Evolutionary conservation across 2,329 filamentous ascomycete genomes (phyloP).

Genomic region (Penicillium polonicum): DNA sequence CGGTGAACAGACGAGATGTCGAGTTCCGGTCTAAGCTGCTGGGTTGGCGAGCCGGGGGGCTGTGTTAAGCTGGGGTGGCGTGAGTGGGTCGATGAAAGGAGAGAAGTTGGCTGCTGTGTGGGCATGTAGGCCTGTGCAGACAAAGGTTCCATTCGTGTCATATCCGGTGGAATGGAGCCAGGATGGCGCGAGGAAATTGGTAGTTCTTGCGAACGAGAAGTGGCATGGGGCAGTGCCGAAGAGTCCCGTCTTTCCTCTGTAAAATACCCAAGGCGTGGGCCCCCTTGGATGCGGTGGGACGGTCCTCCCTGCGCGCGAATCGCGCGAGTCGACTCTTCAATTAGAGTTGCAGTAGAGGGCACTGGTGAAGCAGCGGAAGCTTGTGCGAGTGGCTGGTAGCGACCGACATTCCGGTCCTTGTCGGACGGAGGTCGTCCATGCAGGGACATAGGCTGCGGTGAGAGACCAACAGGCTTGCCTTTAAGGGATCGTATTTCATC

Average conservation of each 20-base stretch:
- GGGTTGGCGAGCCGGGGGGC: conserved; percentile 36
- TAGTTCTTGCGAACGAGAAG: conserved; percentile 31
- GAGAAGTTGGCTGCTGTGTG: conserved; percentile 27
- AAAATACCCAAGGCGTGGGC: conserved; percentile 48
- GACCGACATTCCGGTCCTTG: conserved; percentile 34
- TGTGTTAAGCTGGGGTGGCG: conserved; percentile 38
- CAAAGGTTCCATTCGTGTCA: conserved; percentile 37
- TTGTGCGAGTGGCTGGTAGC: conserved; percentile 43
- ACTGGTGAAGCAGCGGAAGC: conserved; percentile 33
- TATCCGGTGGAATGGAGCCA: conserved; percentile 28
- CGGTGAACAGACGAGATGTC: conserved; percentile 38
- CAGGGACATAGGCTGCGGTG: conserved; percentile 33
- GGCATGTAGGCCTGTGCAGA: conserved; percentile 33
- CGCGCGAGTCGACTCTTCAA: conserved; percentile 37
- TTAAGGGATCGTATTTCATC: conserved; percentile 36
- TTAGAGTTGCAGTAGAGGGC: conserved; percentile 27
- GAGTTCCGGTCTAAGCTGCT: conserved; percentile 32
- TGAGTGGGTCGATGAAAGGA: conserved; percentile 35
- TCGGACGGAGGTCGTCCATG: conserved; percentile 37
- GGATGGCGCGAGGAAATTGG: conserved; percentile 33
- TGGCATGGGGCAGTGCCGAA: conserved; percentile 25
- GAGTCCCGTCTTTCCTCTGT: conserved; percentile 42
- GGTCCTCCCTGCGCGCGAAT: conserved; percentile 34
- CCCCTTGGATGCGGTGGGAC: conserved; percentile 34
- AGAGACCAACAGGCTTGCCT: conserved; percentile 31